Evolutionary conservation across 805 yeast species (phyloP).

Genomic region (Hanseniaspora clermontiae): DNA sequence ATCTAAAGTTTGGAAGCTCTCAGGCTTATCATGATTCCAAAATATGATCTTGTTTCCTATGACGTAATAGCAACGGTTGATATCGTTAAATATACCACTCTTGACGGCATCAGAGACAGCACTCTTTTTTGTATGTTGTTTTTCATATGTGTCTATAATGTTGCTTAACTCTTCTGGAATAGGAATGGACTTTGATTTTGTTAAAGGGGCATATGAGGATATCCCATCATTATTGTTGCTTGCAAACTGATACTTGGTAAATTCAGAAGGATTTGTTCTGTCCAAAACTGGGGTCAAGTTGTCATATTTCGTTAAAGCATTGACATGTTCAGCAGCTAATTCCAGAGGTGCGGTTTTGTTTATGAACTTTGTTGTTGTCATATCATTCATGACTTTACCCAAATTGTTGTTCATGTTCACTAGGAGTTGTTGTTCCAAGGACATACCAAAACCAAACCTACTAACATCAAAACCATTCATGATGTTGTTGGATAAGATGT

Average conservation of each 20-base stretch:
- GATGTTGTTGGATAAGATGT: neutral
- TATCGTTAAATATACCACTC: constrained; percentile 69
- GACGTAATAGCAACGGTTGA: constrained; percentile 75
- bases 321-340: constrained; percentile 52
- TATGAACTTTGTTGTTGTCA: constrained; percentile 22
- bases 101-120: constrained; percentile 17
- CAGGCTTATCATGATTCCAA: constrained; percentile 62
- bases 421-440: constrained; percentile 2
- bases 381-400: constrained; percentile 7
- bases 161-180: constrained; percentile 73
- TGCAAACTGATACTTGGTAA: constrained; percentile 57
- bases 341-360: constrained; percentile 30
- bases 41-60: constrained; percentile 68
- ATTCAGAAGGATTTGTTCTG: constrained; percentile 35
- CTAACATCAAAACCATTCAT: neutral
- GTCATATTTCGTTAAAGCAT: constrained; percentile 46
- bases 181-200: constrained; percentile 49
- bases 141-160: constrained; percentile 42
- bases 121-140: constrained; percentile 44
- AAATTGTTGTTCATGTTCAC: constrained; percentile 3
- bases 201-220: constrained; percentile 59
- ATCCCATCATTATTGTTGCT: constrained; percentile 33
- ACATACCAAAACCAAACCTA: constrained; percentile 8
- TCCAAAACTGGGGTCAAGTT: constrained; percentile 45
- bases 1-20: constrained; percentile 68